A percentile compares a stretch with the other conserved stretches of the same genome.
Evolutionary conservation across 805 yeast genomes (phyloP).

Genomic region (Debaryomyces tyrocola): DNA sequence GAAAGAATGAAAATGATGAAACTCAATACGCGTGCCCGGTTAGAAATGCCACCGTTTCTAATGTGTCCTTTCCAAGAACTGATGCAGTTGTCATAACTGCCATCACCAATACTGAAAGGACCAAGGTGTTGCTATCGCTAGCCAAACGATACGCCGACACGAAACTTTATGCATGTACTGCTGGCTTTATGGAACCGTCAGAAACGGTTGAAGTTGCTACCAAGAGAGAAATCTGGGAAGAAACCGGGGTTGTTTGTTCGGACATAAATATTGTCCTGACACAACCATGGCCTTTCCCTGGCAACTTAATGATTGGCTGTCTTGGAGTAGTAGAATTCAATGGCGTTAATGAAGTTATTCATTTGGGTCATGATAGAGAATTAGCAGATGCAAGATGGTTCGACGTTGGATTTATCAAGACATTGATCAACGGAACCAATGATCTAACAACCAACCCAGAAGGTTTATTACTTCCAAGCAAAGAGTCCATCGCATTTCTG

Average conservation of each 20-base stretch:
- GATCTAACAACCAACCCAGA: constrained; percentile 30
- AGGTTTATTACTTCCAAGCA: constrained; percentile 42
- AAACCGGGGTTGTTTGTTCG: constrained; percentile 74
- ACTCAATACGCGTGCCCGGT: constrained; percentile 35
- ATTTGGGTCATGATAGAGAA: constrained; percentile 83
- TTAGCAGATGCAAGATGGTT: constrained; percentile 87
- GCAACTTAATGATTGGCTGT: constrained; percentile 91
- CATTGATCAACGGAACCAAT: constrained; percentile 30
- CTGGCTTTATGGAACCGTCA: constrained; percentile 95
- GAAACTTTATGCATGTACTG: constrained; percentile 77
- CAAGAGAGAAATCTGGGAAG: constrained; percentile 91
- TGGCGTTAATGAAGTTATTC: constrained; percentile 61
- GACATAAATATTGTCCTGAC: constrained; percentile 63
- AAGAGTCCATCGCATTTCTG: constrained; percentile 43
- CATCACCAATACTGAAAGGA: constrained; percentile 58
- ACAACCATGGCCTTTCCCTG: constrained; percentile 99
- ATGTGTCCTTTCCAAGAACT: constrained; percentile 87
- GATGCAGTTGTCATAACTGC: constrained; percentile 89
- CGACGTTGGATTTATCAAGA: constrained; percentile 50
- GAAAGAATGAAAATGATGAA: constrained; percentile 8
- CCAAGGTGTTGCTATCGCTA: constrained; percentile 69
- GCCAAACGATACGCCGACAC: constrained; percentile 56
- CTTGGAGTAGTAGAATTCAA: constrained; percentile 73
- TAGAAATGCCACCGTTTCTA: constrained; percentile 51
- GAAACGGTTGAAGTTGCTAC: constrained; percentile 90